Evolutionary conservation across 352 stramenopile species (phyloP).

Genomic region (Globisporangium cystogenes): DNA sequence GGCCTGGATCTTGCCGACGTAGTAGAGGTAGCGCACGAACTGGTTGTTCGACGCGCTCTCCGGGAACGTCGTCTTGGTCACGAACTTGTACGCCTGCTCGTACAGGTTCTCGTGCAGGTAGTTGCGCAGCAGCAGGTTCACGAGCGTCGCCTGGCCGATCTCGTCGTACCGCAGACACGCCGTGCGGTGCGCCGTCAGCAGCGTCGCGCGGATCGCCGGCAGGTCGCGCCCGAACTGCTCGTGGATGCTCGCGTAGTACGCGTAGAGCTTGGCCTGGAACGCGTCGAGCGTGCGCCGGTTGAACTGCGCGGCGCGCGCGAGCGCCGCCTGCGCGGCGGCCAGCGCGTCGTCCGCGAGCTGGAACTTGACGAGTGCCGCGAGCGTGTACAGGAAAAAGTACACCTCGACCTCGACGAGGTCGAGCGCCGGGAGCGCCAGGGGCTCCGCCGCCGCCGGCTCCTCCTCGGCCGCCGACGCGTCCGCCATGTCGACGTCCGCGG

Average conservation of each 20-base stretch:
- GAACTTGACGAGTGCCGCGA: conserved; percentile 70
- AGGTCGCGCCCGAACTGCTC: conserved; percentile 60
- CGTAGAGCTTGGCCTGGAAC: conserved; percentile 75
- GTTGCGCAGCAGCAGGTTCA: conserved; percentile 90
- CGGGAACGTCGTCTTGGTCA: conserved; percentile 86
- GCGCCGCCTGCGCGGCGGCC: conserved; percentile 39
- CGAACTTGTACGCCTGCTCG: conserved; percentile 92
- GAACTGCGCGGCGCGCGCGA: conserved; percentile 65
- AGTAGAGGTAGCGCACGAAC: conserved; percentile 97
- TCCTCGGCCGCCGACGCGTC: conserved; percentile 28
- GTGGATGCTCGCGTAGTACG: conserved; percentile 73
- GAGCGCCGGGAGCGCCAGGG: conserved; percentile 35
- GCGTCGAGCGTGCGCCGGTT: conserved; percentile 77
- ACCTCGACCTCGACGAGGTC: conserved; percentile 85
- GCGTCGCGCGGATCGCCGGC: conserved; percentile 47
- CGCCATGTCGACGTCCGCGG: conserved; percentile 49
- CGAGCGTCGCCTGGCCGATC: conserved; percentile 84
- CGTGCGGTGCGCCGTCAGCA: conserved; percentile 84
- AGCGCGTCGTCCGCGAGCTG: conserved; percentile 52
- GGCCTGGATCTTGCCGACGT: conserved; percentile 94
- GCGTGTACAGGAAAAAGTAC: conserved; percentile 75
- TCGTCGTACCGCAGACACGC: conserved; percentile 88
- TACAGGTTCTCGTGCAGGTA: conserved; percentile 89
- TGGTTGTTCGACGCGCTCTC: conserved; percentile 97
- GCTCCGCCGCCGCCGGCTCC: conserved; percentile 9